A percentile compares a stretch with the other conserved stretches of the same genome.
Evolutionary conservation across 2,329 filamentous ascomycete species (phyloP).

Genomic region (Arthrobotrys pseudoclavata): DNA sequence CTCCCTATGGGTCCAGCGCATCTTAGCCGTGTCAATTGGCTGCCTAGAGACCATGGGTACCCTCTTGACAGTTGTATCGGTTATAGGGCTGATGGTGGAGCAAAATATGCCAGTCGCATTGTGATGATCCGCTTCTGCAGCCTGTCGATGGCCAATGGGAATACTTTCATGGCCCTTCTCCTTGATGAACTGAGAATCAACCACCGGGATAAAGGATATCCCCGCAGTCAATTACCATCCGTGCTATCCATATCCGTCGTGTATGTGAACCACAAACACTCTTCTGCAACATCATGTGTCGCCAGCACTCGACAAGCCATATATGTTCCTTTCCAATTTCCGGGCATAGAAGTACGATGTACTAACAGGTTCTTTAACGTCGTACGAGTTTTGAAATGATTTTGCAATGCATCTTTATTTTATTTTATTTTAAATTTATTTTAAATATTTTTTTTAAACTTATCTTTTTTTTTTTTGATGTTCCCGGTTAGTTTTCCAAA

Average conservation of each 20-base stretch:
- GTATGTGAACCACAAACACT: slow-evolving; percentile 1
- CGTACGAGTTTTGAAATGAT: slow-evolving; percentile 19
- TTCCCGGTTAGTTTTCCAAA: slow-evolving; percentile 14
- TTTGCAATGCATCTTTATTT: not conserved
- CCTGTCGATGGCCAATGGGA: slow-evolving; percentile 43
- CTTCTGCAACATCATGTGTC: slow-evolving; percentile 32
- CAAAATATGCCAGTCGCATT: slow-evolving; percentile 33
- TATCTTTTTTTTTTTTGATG: slow-evolving; percentile 5
- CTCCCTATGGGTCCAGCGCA: slow-evolving; percentile 36
- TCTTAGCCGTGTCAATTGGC: slow-evolving; percentile 44
- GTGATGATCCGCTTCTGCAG: slow-evolving; percentile 39
- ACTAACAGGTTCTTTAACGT: not conserved
- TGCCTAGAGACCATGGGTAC: slow-evolving; percentile 47
- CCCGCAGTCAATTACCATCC: slow-evolving; percentile 11
- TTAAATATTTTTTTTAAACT: not conserved
- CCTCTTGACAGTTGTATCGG: slow-evolving; percentile 22
- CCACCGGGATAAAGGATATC: slow-evolving; percentile 27
- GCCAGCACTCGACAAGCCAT: slow-evolving; percentile 20
- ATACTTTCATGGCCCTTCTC: slow-evolving; percentile 4
- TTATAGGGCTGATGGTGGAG: slow-evolving; percentile 47
- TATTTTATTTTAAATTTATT: not conserved
- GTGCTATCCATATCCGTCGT: slow-evolving; percentile 24
- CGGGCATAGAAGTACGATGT: slow-evolving; percentile 14
- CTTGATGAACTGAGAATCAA: slow-evolving; percentile 25
- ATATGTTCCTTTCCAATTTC: slow-evolving; percentile 56